phyloP scores from a whole-genome alignment of 148 eudicot genomes.

The Chenopodium quinoa region DNA sequence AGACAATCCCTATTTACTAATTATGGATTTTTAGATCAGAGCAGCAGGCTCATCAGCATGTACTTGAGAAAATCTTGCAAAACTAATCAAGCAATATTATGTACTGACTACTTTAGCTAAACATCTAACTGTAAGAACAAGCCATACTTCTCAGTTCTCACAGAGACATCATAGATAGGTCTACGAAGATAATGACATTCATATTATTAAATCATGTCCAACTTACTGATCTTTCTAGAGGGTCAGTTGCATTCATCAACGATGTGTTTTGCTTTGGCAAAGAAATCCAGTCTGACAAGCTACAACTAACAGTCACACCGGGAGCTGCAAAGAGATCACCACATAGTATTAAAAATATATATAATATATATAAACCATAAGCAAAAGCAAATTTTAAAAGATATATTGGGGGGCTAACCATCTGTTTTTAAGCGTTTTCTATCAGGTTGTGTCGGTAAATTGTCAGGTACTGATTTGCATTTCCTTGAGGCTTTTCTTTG shows the following conservation, averaged over 20 bases:
- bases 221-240: conserved; percentile 38
- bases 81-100: background rate
- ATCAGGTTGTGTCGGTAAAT: conserved; percentile 34
- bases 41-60: background rate
- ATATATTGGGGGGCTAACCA: background rate
- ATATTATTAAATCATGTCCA: conserved; percentile 7
- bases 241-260: conserved; percentile 20
- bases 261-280: conserved; percentile 26
- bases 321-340: conserved; percentile 36
- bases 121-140: background rate
- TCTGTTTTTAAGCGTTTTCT: conserved; percentile 45
- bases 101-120: too few relatives aligned
- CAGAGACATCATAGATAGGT: background rate
- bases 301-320: conserved; percentile 25
- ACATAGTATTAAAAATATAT: background rate
- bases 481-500: conserved; percentile 28
- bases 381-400: background rate
- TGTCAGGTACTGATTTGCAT: conserved; percentile 26
- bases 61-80: background rate
- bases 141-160: background rate
- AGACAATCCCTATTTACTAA: background rate
- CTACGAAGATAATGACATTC: background rate
- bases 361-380: background rate
- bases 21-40: background rate
- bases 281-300: conserved; percentile 30